Evolutionary conservation across 108 stramenopile genomes (phyloP), one percentile per base, ranked within the genome.

Genomic region (Pinguiococcus pyrenoidosus): DNA sequence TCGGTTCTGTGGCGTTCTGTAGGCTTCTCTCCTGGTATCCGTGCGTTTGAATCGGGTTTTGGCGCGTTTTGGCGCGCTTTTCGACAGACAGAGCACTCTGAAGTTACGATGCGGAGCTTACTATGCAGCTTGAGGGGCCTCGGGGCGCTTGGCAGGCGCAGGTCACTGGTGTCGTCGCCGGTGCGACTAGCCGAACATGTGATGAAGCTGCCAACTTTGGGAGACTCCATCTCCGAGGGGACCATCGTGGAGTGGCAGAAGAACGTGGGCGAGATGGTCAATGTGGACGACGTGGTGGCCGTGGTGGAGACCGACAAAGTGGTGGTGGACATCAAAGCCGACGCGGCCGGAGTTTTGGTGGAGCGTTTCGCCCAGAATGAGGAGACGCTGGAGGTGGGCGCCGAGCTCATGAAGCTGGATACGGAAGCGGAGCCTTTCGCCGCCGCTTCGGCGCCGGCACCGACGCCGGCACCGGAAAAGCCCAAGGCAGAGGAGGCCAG

Each of bases 271-370:
- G 73, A 84, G 54, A 53, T 30, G 8, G 78, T 89, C 13, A 60
- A 75, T 7, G 76, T 72, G 20, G 84, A 78, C 14, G 84, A 89
- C 61, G 87, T 89, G 26, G 66, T 89, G 12, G 82, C 79, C 10
- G 54, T 89, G 18, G 70, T 89, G 12, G 87, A 89, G 55, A 89
- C 87, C 2, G 87, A 89, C 32, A 89, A 89, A 62, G 87, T 89
- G 18, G 85, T 84, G 2, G 82, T 89, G 17, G 87, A 89, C 62
- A 83, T 89, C 65, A 85, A 85, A 68, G 79, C 87, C 9, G 68
- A 79, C 30, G 57, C 51, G 17, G 73, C 74, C 23, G 86, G 86
- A 8, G 78, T 88, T 1, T 27, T 88, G 28, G 67, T 75, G 3
- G 43, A 78, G 39, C 76, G 79, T 28, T 79, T 83, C 46, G 82